These are phyloP conservation scores for Stenogyne calaminthoides DNA, from an alignment of 305 asterid species.

Conservation along the genomic window DNA sequence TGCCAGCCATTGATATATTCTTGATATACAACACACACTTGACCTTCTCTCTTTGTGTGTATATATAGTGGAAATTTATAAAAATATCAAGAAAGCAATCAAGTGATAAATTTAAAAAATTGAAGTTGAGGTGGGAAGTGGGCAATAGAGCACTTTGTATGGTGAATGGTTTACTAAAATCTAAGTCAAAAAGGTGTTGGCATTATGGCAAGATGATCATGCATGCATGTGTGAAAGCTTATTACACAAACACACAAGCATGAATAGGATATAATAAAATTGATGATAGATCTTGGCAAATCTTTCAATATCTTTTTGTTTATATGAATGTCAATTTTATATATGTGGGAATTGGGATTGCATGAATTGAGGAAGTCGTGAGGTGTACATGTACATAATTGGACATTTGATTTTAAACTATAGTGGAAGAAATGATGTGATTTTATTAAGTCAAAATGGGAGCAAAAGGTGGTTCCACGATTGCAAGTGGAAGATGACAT, in stretches of 20 bases:
- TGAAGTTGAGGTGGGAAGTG: conserved; percentile 38
- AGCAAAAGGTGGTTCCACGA: conserved; percentile 38
- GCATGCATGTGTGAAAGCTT: conserved; percentile 32
- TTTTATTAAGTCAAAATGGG: conserved; percentile 49
- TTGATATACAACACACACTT: background rate
- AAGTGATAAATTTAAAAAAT: conserved; percentile 36
- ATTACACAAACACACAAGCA: conserved; percentile 1
- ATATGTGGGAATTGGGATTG: conserved; percentile 19
- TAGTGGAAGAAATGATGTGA: conserved; percentile 43
- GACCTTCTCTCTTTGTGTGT: background rate
- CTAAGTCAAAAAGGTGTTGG: conserved; percentile 44
- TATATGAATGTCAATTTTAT: conserved; percentile 29
- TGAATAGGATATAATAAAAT: background rate
- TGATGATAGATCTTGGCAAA: conserved; percentile 26
- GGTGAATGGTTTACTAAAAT: conserved; percentile 36
- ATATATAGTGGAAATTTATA: conserved; percentile 6
- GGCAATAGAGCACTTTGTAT: conserved; percentile 33
- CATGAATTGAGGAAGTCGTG: conserved; percentile 21
- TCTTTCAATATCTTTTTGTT: background rate
- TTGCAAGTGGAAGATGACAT: conserved; percentile 46
- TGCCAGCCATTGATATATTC: conserved; percentile 48
- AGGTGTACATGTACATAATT: background rate
- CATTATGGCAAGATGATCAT: conserved; percentile 16
- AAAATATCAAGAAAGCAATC: conserved; percentile 22
- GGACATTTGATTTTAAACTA: conserved; percentile 13